Evolutionary conservation across 805 yeast species (phyloP), one percentile per base, ranked within the genome.

Genomic region (Debaryomyces maramus): DNA sequence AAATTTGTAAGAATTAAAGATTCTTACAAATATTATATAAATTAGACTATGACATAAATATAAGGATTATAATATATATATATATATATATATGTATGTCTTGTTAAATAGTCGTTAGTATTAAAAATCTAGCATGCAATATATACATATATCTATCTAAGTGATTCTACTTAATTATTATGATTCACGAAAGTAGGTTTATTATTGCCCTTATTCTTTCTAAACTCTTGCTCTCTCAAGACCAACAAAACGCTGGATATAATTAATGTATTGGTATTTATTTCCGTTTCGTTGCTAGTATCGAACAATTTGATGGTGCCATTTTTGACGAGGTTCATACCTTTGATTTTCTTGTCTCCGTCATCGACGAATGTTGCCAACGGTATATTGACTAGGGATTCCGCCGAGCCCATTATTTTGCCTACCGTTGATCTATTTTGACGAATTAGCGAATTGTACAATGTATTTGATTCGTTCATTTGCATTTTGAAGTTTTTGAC

Each of bases 121-220:
- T n/a, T n/a, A n/a, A n/a, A n/a, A n/a, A n/a, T n/a, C n/a, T n/a
- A n/a, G n/a, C n/a, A n/a, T n/a, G n/a, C n/a, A n/a, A n/a, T n/a
- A n/a, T n/a, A n/a, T n/a, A n/a, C n/a, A n/a, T n/a, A n/a, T n/a
- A n/a, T n/a, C n/a, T n/a, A n/a, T n/a, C n/a, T n/a, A n/a, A n/a
- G n/a, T n/a, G n/a, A n/a, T n/a, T n/a, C n/a, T n/a, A n/a, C n/a
- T n/a, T n/a, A n/a, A 24, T 24, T 24, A 24, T 24, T 13, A 10
- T 24, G 28, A 10, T 10, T 21, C 18, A 33, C 24, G 15, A 33
- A 33, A 8, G 52, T 45, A 7, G 61, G 61, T 43, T 56, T 53
- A 40, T 56, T 60, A 19, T 52, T 56, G 1, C 70, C 69, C 41
- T 58, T 49, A 50, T 59, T 60, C 47, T 64, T 64, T 37, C 65